These are phyloP conservation scores for Centrapalus pauciflorus DNA, from an alignment of 129 eudicot species.

Conservation along the genomic window DNA sequence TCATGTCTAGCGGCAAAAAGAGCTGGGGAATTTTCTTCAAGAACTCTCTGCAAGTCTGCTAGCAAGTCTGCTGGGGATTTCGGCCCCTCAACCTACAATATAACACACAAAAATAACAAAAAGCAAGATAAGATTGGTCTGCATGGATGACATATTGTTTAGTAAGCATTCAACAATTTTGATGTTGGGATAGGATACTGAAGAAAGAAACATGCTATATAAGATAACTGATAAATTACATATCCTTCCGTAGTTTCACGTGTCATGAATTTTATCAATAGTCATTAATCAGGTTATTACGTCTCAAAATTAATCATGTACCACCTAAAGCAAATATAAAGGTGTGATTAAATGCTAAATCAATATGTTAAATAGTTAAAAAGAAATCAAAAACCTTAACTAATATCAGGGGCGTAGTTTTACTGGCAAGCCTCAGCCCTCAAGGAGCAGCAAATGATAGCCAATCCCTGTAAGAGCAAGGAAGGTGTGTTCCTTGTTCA, in stretches of 20 bases:
- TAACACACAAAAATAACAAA: not conserved
- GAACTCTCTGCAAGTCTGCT: constrained; percentile 64
- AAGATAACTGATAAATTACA: not conserved
- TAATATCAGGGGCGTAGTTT: not conserved
- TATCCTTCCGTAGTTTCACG: not conserved
- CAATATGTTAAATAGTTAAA: not conserved
- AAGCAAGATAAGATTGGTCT: not conserved
- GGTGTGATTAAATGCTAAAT: not conserved
- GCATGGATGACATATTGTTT: not conserved
- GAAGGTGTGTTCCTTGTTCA: not conserved
- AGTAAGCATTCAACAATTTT: not conserved
- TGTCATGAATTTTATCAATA: not conserved
- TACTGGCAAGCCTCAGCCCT: not conserved
- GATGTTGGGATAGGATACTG: not conserved
- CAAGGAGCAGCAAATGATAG: not conserved
- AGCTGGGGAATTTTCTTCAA: constrained; percentile 72
- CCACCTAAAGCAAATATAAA: not conserved
- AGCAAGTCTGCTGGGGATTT: constrained; percentile 68
- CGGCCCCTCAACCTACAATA: constrained; percentile 74
- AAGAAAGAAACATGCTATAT: not conserved
- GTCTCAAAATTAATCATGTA: not conserved
- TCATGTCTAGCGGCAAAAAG: constrained; percentile 79
- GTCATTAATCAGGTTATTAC: not conserved
- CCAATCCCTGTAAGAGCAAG: not conserved
- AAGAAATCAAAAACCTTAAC: not conserved